phyloP scores from a whole-genome alignment of 345 rosid species.

The Bretschneidera sinensis region DNA sequence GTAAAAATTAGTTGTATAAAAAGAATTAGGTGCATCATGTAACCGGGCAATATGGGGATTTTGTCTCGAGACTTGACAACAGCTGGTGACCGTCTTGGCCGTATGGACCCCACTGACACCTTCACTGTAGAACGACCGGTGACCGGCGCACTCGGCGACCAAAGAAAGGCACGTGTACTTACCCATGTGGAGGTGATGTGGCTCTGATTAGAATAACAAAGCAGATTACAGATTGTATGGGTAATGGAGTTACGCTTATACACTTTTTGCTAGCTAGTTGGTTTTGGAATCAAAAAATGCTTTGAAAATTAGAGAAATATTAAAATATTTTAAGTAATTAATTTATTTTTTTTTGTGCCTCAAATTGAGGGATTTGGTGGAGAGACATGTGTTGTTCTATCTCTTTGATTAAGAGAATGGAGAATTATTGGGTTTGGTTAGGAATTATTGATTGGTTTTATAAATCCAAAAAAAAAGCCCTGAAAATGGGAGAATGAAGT shows the following conservation, averaged over 20 bases:
- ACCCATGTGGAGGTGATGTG: conserved; percentile 37
- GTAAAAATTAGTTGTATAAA: too few relatives aligned
- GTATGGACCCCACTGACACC: conserved; percentile 26
- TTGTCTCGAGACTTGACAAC: conserved; percentile 25
- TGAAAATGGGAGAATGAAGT: neutral
- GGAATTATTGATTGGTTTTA: conserved; percentile 18
- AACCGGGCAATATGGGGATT: neutral
- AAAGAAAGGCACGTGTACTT: conserved; percentile 26
- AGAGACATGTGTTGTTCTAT: conserved; percentile 1
- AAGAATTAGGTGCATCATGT: too few relatives aligned
- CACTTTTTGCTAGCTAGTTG: neutral
- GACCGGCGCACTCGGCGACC: conserved; percentile 37
- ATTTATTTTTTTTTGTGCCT: conserved; percentile 7
- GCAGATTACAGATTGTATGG: neutral
- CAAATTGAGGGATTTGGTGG: conserved; percentile 22
- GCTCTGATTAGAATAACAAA: conserved; percentile 1
- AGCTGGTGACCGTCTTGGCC: conserved; percentile 20
- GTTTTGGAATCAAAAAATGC: conserved; percentile 6
- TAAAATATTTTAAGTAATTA: neutral
- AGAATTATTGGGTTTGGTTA: conserved; percentile 4
- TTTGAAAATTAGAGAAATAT: conserved; percentile 10
- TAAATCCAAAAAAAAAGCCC: conserved; percentile 5
- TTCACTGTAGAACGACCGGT: conserved; percentile 21
- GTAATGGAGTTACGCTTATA: neutral
- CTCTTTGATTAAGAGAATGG: neutral